A percentile compares a stretch with the other conserved stretches of the same genome.
Evolutionary conservation across 2,329 filamentous ascomycete genomes (phyloP).

Genomic region (Colletotrichum simmondsii): DNA sequence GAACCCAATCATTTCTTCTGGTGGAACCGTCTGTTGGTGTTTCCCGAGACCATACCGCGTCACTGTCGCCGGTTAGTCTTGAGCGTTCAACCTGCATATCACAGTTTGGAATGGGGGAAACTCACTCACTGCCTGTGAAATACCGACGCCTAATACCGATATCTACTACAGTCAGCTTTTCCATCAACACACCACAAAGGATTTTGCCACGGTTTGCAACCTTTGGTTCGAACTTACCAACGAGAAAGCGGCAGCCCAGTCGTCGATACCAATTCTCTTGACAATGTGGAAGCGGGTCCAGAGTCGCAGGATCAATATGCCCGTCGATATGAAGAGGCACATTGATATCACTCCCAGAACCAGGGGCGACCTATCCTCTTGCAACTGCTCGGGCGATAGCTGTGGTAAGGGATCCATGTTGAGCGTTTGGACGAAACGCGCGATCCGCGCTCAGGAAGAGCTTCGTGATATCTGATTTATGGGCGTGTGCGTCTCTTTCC

Average conservation of each 20-base stretch:
- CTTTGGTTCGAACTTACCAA: conserved; percentile 33
- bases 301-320: conserved; percentile 37
- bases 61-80: conserved; percentile 8
- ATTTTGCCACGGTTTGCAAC: neutral
- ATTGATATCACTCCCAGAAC: conserved; percentile 35
- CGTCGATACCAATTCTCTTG: conserved; percentile 40
- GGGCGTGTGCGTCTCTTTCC: neutral
- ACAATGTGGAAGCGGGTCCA: conserved; percentile 41
- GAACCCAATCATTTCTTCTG: neutral
- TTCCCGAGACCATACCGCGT: conserved; percentile 36
- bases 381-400: conserved; percentile 18
- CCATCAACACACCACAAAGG: too few species aligned
- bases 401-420: conserved; percentile 19
- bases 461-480: neutral
- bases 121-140: conserved; percentile 15
- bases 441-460: neutral
- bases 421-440: neutral
- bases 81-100: too few species aligned
- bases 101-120: too few species aligned
- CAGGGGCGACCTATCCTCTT: conserved; percentile 31
- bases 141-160: conserved; percentile 15
- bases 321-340: conserved; percentile 34
- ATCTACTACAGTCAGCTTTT: conserved; percentile 2
- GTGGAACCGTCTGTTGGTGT: conserved; percentile 23
- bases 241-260: conserved; percentile 38